A percentile compares a stretch with the other conserved stretches of the same genome.
Evolutionary conservation across 768 basidiomycete genomes (phyloP).

Genomic region (Boletellus emodensis): DNA sequence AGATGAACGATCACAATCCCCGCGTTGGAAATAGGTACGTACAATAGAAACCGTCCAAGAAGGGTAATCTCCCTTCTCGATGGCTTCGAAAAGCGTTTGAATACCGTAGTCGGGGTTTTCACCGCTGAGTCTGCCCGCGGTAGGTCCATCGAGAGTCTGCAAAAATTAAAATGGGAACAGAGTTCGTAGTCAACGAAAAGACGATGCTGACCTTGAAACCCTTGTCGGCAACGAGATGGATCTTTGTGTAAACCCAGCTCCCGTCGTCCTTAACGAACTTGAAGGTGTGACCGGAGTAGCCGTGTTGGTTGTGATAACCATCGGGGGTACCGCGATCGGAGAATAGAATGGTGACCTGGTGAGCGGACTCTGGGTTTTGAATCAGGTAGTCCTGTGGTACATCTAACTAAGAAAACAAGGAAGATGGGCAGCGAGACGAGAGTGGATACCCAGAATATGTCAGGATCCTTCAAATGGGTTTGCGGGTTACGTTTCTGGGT

Average conservation of each 20-base stretch:
- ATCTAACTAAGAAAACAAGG: background rate
- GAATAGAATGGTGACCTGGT: constrained; percentile 87
- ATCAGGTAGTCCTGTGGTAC: constrained; percentile 74
- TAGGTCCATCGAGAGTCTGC: constrained; percentile 66
- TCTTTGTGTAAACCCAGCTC: constrained; percentile 80
- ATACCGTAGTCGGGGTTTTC: constrained; percentile 85
- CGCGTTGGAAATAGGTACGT: constrained; percentile 24
- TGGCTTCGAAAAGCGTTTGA: constrained; percentile 72
- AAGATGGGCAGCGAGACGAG: background rate
- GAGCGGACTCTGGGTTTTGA: constrained; percentile 85
- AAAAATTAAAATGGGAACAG: constrained; percentile 23
- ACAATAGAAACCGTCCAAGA: constrained; percentile 87
- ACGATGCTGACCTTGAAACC: constrained; percentile 65
- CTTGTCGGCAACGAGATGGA: constrained; percentile 73
- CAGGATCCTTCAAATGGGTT: constrained; percentile 84
- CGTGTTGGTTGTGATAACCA: constrained; percentile 84
- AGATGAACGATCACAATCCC: constrained; percentile 4
- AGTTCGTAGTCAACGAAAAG: background rate
- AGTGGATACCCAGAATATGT: constrained; percentile 72
- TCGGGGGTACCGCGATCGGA: constrained; percentile 94
- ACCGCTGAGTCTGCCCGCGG: constrained; percentile 63
- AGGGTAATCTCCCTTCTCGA: constrained; percentile 77
- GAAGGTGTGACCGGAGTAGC: constrained; percentile 91
- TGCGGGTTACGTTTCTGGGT: constrained; percentile 90
- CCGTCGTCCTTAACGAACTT: constrained; percentile 85